Conservation (phyloP, 1,284 basidiomycete genomes). For the Grifola frondosa region DNA sequence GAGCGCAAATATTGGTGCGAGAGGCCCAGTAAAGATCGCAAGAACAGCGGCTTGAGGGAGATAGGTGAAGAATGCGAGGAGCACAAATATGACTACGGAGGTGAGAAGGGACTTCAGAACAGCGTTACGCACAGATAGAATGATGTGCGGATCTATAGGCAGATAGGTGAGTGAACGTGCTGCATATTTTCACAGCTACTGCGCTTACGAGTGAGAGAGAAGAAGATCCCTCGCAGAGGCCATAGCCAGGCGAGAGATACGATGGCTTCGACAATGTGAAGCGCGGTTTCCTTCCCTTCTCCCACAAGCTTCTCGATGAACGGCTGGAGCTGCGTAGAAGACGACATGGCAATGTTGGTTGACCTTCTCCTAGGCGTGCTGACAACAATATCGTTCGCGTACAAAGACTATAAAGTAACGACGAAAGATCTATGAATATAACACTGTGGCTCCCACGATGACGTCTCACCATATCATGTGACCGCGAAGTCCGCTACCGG, state of each 20-base stretch:
- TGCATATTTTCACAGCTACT: neutral
- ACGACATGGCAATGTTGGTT: neutral
- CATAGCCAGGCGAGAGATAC: slow-evolving; percentile 33
- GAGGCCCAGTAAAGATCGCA: slow-evolving; percentile 60
- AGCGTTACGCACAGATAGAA: slow-evolving; percentile 39
- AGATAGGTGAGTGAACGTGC: neutral
- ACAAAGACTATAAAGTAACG: too few species aligned
- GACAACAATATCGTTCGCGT: too few species aligned
- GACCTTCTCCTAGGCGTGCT: too few species aligned
- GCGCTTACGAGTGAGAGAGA: slow-evolving; percentile 25
- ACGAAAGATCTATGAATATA: too few species aligned
- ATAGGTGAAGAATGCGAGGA: slow-evolving; percentile 64
- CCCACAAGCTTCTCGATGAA: slow-evolving; percentile 11
- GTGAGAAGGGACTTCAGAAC: slow-evolving; percentile 40
- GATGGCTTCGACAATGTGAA: slow-evolving; percentile 20
- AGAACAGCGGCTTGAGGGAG: slow-evolving; percentile 68
- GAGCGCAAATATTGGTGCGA: slow-evolving; percentile 42
- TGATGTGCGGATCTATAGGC: slow-evolving; percentile 27
- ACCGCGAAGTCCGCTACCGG: too few species aligned
- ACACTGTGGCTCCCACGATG: too few species aligned
- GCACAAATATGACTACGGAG: slow-evolving; percentile 44
- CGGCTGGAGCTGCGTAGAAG: neutral
- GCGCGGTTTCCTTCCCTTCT: slow-evolving; percentile 20
- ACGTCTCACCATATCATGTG: too few species aligned
- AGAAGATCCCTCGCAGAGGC: slow-evolving; percentile 31